Evolutionary conservation across 2,329 filamentous ascomycete genomes (phyloP).

Genomic region (Trichophyton mentagrophytes): DNA sequence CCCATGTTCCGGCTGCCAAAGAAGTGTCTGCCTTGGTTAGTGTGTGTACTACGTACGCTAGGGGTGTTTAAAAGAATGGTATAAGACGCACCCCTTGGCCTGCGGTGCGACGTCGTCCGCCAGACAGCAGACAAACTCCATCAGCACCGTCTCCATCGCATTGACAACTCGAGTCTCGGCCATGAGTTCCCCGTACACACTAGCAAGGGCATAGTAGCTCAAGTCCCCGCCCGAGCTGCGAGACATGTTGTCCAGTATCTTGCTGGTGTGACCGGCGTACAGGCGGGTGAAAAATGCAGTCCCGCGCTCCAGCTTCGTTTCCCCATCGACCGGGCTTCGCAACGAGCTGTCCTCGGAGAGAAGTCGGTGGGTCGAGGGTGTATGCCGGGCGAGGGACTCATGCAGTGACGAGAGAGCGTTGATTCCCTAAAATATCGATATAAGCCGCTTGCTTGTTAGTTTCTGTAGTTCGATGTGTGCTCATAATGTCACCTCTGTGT

Average conservation of each 20-base stretch:
- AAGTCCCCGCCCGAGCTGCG: constrained; percentile 19
- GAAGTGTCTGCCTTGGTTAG: constrained; percentile 15
- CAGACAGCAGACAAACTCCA: constrained; percentile 22
- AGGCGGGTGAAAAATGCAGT: constrained; percentile 19
- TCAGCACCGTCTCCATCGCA: constrained; percentile 17
- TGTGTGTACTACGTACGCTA: background rate
- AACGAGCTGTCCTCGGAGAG: constrained; percentile 15
- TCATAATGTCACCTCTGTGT: background rate
- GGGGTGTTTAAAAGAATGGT: background rate
- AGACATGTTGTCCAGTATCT: constrained; percentile 17
- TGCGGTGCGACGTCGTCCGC: constrained; percentile 19
- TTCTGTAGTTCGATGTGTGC: background rate
- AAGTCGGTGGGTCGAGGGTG: constrained; percentile 10
- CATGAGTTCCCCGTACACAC: constrained; percentile 21
- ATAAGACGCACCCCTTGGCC: constrained; percentile 18
- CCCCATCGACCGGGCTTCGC: constrained; percentile 10
- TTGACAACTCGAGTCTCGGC: constrained; percentile 17
- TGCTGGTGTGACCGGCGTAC: constrained; percentile 18
- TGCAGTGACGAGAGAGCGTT: constrained; percentile 18
- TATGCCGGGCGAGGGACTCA: constrained; percentile 13
- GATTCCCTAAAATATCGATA: constrained; percentile 13
- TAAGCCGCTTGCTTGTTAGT: no score
- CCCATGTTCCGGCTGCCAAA: constrained; percentile 19
- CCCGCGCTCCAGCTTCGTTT: constrained; percentile 17
- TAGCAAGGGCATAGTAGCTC: constrained; percentile 18